Conservation (phyloP, 805 yeast genomes). For the Candida sphagnicola region DNA sequence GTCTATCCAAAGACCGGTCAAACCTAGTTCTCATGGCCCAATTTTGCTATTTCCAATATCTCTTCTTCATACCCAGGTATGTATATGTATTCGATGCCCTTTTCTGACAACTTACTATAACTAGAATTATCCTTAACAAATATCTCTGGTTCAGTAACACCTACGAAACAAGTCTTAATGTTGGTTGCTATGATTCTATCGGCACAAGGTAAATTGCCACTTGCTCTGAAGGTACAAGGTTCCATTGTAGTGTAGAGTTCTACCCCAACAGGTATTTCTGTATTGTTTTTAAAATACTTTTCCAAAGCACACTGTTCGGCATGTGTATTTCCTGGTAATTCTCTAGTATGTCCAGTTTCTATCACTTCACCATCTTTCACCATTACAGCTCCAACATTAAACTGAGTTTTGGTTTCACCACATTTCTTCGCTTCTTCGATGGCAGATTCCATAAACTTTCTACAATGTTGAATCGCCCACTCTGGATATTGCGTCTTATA, state of each 20-base stretch:
- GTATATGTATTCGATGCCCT: slow-evolving; percentile 68
- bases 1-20: no score
- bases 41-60: slow-evolving; percentile 64
- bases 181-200: slow-evolving; percentile 62
- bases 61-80: slow-evolving; percentile 80
- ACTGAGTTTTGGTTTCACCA: slow-evolving; percentile 79
- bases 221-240: slow-evolving; percentile 84
- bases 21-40: slow-evolving; percentile 53
- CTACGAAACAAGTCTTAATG: slow-evolving; percentile 80
- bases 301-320: slow-evolving; percentile 94
- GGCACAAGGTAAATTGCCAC: slow-evolving; percentile 88
- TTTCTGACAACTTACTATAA: slow-evolving; percentile 44
- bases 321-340: slow-evolving; percentile 91
- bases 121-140: slow-evolving; percentile 82
- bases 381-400: slow-evolving; percentile 89
- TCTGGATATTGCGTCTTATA: slow-evolving; percentile 74
- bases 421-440: slow-evolving; percentile 75
- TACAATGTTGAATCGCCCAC: slow-evolving; percentile 70
- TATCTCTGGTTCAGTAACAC: slow-evolving; percentile 85
- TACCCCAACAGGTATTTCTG: slow-evolving; percentile 65
- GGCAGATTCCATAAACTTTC: slow-evolving; percentile 69
- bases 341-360: slow-evolving; percentile 86
- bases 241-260: slow-evolving; percentile 95
- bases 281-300: slow-evolving; percentile 51
- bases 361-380: slow-evolving; percentile 58